These are phyloP conservation scores for Aspergillus luchuensis DNA, from an alignment of 2,329 filamentous ascomycete species.

Conservation along the genomic window DNA sequence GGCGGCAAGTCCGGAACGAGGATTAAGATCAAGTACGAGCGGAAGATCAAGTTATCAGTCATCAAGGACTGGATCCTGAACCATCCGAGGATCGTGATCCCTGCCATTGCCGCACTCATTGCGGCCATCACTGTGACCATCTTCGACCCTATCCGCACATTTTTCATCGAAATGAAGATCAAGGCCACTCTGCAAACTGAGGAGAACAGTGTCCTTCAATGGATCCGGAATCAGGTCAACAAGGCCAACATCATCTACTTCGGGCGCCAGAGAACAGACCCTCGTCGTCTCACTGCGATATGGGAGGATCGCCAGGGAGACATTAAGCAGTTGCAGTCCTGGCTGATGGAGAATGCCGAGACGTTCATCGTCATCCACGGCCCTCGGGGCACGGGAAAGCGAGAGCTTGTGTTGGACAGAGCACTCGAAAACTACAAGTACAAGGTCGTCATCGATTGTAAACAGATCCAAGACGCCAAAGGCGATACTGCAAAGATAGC, in stretches of 20 bases:
- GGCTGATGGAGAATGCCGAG: conserved; percentile 84
- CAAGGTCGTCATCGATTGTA: conserved; percentile 87
- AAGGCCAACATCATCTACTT: conserved; percentile 51
- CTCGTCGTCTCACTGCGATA: conserved; percentile 73
- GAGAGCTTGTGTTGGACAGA: conserved; percentile 82
- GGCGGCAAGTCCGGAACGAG: conserved; percentile 76
- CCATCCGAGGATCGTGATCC: conserved; percentile 87
- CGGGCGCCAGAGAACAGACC: conserved; percentile 55
- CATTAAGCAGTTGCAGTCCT: conserved; percentile 79
- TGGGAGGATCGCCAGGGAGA: conserved; percentile 84
- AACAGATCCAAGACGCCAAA: conserved; percentile 84
- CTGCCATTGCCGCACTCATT: conserved; percentile 75
- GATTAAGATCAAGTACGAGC: conserved; percentile 81
- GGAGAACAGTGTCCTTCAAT: conserved; percentile 73
- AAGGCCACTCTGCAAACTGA: conserved; percentile 73
- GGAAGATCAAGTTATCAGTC: conserved; percentile 72
- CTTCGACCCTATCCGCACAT: conserved; percentile 92
- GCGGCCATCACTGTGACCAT: conserved; percentile 82
- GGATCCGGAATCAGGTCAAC: conserved; percentile 70
- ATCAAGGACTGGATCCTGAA: conserved; percentile 84
- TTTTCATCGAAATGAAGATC: conserved; percentile 87
- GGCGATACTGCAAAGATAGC: conserved; percentile 85
- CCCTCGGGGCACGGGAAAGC: conserved; percentile 86
- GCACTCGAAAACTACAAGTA: conserved; percentile 74
- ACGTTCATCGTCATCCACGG: conserved; percentile 95